Base-by-base conservation (phyloP, 768 basidiomycete genomes). In the Lactifluus echinatus region DNA sequence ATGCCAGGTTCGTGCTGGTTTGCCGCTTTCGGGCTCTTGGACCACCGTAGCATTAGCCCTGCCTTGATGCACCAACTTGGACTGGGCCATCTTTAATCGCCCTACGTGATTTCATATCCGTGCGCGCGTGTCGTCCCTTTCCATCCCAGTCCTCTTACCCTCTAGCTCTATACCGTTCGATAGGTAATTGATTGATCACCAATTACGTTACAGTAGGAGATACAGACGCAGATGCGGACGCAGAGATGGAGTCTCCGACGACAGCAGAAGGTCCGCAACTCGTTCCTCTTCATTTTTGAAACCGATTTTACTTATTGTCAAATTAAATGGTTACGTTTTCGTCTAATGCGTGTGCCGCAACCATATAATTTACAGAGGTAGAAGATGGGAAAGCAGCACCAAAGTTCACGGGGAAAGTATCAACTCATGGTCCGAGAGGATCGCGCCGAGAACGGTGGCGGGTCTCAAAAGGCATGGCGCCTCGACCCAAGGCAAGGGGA, bases 401-500 rank as follows among this genome's bases (percentile, higher is more conserved):
- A n/a, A 53, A 69, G 24, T 69, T 70, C 45, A 63, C 64, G 55
- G 58, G 65, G 45, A 67, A 68, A 56, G 76, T 93, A 60, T 93
- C 91, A 8, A 94, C 92, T 2, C 89, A 93, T 64, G 92, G 91
- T 12, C 79, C 84, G 2, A 81, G 90, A 31, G 74, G 77, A 49
- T 87, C 88, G 47, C 75, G 92, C 58, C 76, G 88, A 61, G 91
- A 92, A 67, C 76, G 82, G 62, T 94, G 92, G 92, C 75, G 90
- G 67, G 72, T 72, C 55, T 85, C 90, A 23, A 94, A 92, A 68
- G 92, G 92, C 29, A 66, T 89, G 69, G 66, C 73, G 8, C 71
- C 82, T 24, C 68, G 79, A 62, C 75, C 79, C 8, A 75, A 74
- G 59, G 67, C 76, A 8, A 73, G 68, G 39, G 80, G 78, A 33